Conservation (phyloP, 1,284 basidiomycete species). For the Pseudozyma hubeiensis region DNA sequence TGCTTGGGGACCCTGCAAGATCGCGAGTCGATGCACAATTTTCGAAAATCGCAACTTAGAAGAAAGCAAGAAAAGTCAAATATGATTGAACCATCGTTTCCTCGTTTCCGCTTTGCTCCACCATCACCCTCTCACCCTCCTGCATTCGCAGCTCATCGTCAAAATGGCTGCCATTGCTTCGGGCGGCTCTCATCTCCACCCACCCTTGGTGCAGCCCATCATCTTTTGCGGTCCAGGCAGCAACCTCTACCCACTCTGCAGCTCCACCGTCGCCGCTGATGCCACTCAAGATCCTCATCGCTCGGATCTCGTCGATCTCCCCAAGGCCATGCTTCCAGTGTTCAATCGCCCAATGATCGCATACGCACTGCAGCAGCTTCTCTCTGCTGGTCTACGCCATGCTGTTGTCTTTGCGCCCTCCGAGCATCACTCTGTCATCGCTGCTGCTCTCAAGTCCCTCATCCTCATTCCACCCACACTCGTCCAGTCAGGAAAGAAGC, state of each 20-base stretch:
- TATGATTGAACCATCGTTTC: not conserved
- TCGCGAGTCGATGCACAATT: not conserved
- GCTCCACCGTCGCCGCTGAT: conserved; percentile 32
- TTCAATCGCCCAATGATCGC: conserved; percentile 66
- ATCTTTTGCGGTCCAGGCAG: conserved; percentile 64
- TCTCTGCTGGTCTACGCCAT: conserved; percentile 58
- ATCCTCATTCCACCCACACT: conserved; percentile 53
- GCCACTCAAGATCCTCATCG: conserved; percentile 8
- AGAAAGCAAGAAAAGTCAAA: not conserved
- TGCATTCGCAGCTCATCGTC: not conserved
- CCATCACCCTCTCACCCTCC: not conserved
- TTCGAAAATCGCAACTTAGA: not conserved
- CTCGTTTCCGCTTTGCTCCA: not conserved
- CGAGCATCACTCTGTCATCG: conserved; percentile 57
- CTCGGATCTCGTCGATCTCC: conserved; percentile 35
- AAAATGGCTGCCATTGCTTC: conserved; percentile 24
- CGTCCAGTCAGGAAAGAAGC: conserved; percentile 36
- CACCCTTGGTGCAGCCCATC: conserved; percentile 60
- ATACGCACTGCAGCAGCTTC: conserved; percentile 63
- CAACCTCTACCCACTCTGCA: conserved; percentile 65
- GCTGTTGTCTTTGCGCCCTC: conserved; percentile 63
- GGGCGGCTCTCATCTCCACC: conserved; percentile 26
- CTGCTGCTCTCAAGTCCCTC: conserved; percentile 58
- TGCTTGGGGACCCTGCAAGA: conserved; percentile 23
- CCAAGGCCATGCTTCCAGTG: conserved; percentile 67